Conservation (phyloP, 2,329 filamentous ascomycete species). For the Emmonsia crescens region DNA sequence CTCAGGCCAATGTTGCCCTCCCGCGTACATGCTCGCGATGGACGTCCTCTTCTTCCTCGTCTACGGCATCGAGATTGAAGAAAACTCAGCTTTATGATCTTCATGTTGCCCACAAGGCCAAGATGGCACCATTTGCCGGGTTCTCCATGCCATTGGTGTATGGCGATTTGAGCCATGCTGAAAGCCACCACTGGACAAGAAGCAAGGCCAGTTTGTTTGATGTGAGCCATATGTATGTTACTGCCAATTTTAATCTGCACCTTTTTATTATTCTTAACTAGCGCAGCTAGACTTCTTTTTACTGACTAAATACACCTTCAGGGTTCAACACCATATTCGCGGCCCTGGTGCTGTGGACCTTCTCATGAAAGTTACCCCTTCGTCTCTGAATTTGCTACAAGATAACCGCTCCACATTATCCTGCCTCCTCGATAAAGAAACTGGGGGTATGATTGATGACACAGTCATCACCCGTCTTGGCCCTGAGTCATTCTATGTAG, state of each 20-base stretch:
- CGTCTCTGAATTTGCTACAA: constrained; percentile 53
- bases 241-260: background rate
- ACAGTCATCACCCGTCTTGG: constrained; percentile 77
- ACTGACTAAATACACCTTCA: constrained; percentile 18
- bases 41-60: constrained; percentile 16
- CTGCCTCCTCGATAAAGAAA: constrained; percentile 65
- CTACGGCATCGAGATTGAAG: constrained; percentile 22
- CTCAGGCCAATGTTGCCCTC: constrained; percentile 10
- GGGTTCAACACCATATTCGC: constrained; percentile 70
- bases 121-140: constrained; percentile 94
- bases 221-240: constrained; percentile 78
- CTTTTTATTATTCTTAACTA: background rate
- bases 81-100: constrained; percentile 67
- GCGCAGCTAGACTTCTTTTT: background rate
- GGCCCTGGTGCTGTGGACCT: constrained; percentile 72
- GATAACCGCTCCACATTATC: constrained; percentile 68
- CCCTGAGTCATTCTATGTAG: constrained; percentile 71
- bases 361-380: constrained; percentile 74
- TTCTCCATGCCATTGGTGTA: constrained; percentile 93
- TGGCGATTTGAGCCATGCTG: constrained; percentile 60
- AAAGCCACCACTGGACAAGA: constrained; percentile 84
- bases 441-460: constrained; percentile 90
- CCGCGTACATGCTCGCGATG: constrained; percentile 18
- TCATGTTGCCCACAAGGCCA: constrained; percentile 66
- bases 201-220: constrained; percentile 85